A percentile compares a stretch with the other conserved stretches of the same genome.
These are phyloP conservation scores for Hymenoscyphus salicellus DNA, from an alignment of 2,329 filamentous ascomycete genomes.

Conservation along the genomic window DNA sequence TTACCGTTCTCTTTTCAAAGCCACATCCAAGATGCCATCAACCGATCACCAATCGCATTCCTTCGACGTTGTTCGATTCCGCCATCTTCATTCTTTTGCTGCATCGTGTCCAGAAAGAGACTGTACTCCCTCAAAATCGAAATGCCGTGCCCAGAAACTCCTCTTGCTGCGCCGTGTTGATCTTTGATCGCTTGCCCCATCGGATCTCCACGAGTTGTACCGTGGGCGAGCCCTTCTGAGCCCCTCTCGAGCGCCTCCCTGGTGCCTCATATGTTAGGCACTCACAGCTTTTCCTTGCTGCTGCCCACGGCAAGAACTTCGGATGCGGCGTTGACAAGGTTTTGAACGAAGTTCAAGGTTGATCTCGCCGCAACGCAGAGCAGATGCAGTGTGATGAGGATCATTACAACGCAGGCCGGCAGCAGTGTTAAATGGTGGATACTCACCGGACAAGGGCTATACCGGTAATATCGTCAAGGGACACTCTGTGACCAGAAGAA, in stretches of 20 bases:
- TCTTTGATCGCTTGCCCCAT: not conserved
- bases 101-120: not conserved
- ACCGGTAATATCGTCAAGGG: not conserved
- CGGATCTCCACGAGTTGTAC: not conserved
- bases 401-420: slow-evolving; percentile 1
- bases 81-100: not conserved
- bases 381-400: slow-evolving; percentile 12
- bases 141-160: not conserved
- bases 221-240: not conserved
- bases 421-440: not conserved
- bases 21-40: not conserved
- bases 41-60: slow-evolving; percentile 2
- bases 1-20: not conserved
- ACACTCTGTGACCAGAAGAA: not conserved
- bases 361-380: slow-evolving; percentile 7
- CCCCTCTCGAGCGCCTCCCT: not conserved
- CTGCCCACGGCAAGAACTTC: not conserved
- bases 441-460: not conserved
- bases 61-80: not conserved
- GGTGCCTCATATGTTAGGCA: not conserved
- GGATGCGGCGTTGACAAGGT: slow-evolving; percentile 10
- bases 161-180: not conserved
- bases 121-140: not conserved
- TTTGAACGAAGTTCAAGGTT: not conserved
- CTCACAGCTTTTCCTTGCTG: no score